These are phyloP conservation scores for Pseudocercospora vitis DNA, from an alignment of 2,329 filamentous ascomycete genomes.

Conservation along the genomic window DNA sequence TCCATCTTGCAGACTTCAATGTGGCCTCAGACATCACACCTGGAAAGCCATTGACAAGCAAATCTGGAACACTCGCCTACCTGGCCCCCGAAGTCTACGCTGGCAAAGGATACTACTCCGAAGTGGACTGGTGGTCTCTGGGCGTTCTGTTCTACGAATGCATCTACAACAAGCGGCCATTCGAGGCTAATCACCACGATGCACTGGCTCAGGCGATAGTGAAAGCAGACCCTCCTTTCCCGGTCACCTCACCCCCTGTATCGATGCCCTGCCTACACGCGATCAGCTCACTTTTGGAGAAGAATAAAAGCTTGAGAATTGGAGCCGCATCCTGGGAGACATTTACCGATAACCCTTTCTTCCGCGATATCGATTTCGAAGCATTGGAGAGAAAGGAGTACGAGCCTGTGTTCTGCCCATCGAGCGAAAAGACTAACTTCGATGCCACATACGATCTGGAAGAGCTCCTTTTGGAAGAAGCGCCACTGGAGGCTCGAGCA, in stretches of 20 bases:
- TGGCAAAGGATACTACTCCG: conserved; percentile 81
- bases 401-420: conserved; percentile 87
- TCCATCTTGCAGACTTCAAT: conserved; percentile 98
- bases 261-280: conserved; percentile 85
- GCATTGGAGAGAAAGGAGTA: conserved; percentile 83
- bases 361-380: conserved; percentile 79
- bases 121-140: conserved; percentile 98
- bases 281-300: conserved; percentile 78
- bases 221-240: conserved; percentile 79
- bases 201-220: conserved; percentile 77
- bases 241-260: conserved; percentile 88
- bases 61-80: conserved; percentile 94
- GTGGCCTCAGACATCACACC: conserved; percentile 91
- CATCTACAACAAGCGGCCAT: conserved; percentile 98
- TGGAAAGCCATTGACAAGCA: conserved; percentile 82
- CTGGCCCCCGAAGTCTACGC: conserved; percentile 93
- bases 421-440: conserved; percentile 97
- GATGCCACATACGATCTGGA: conserved; percentile 98
- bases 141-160: conserved; percentile 99
- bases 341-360: conserved; percentile 88
- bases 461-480: conserved; percentile 89
- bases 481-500: conserved; percentile 87
- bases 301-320: conserved; percentile 76
- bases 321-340: conserved; percentile 79
- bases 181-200: conserved; percentile 84